Evolutionary conservation across 768 basidiomycete genomes (phyloP), one percentile per base, ranked within the genome.

Genomic region (Pleurotus tuber-regium): DNA sequence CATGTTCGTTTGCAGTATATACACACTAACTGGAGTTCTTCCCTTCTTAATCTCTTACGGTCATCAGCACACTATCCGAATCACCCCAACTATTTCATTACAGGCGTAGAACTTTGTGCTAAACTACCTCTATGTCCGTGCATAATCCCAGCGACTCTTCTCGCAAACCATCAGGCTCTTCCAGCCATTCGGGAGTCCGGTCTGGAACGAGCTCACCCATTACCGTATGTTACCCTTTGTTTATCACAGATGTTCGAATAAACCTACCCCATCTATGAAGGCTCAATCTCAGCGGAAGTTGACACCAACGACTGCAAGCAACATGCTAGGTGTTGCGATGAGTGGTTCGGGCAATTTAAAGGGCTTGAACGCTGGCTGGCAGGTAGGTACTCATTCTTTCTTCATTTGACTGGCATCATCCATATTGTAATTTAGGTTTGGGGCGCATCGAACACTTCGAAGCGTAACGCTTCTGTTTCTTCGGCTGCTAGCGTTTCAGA

Each of bases 121-220:
- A n/a, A 26, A 12, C 31, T 38, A 41, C 36, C 69, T 65, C 58
- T 55, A 58, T 66, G 65, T 58, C 72, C 59, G 51, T 50, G 55
- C 56, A 64, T 57, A 59, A 72, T 75, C 68, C 71, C 58, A 72
- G 68, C 40, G 70, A 74, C 58, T 71, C 77, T 38, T 76, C 84
- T 19, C 80, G 83, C 61, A 86, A 87, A 61, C 82, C 84, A 35
- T 86, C 87, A 28, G 80, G 78, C 50, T 84, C 86, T 23, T 84
- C 86, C n/a, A 77, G 78, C 14, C 83, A 78, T 53, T 86, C 86
- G 42, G 71, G 74, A 40, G 73, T 76, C 25, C 84, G 78, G 59
- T 87, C 87, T 2, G 85, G 87, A 0, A 69, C 80, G 31, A 70
- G 71, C 42, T 82, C 86, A 19, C 82, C 85, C 16, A 72, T 70